Evolutionary conservation across 305 asterid species (phyloP), one percentile per base, ranked within the genome.

Genomic region (Ilex paraguariensis): DNA sequence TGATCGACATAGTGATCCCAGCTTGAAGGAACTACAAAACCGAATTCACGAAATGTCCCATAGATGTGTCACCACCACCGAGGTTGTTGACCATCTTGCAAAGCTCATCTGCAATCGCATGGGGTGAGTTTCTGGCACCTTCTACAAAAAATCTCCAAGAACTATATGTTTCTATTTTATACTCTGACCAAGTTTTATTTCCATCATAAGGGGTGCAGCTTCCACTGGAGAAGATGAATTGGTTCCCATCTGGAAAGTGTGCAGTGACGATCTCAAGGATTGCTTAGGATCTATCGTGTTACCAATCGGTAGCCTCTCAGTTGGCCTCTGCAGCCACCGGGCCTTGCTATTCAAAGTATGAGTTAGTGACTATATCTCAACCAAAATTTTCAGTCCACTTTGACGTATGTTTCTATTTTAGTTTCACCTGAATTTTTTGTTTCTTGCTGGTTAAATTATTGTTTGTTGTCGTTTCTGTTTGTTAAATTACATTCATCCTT

Each of bases 41-140:
- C 92, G 90, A 73, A 72, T 78, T 59, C 84, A 73, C 62, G 77
- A 58, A 59, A 55, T 87, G 72, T 80, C 97, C 50, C 78, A 85
- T 51, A 72, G 82, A 70, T 81, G 98, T 70, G 73, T 70, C 57
- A 85, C 90, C 70, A 73, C 82, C 57, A 64, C 79, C 56, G 96
- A 94, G 63, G 95, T 91, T 74, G 97, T 88, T 77, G 97, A 91
- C 52, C 95, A 88, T 67, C 87, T 94, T 39, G 96, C 99, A 45
- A 87, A 88, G 87, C 82, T 94, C 72, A 96, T 90, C 21, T 87
- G 88, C 86, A 84, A 79, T 78, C 91, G 80, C 64, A 78, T 91
- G 98, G 97, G 99, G 99, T 91, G 79, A 87, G 96, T 69, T 61
- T 71, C 70, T 11, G 39, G 70, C 57, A 70, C 60, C 54, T 72